phyloP scores from a whole-genome alignment of 2,329 filamentous ascomycete species.

The Myriosclerotinia scirpicola region DNA sequence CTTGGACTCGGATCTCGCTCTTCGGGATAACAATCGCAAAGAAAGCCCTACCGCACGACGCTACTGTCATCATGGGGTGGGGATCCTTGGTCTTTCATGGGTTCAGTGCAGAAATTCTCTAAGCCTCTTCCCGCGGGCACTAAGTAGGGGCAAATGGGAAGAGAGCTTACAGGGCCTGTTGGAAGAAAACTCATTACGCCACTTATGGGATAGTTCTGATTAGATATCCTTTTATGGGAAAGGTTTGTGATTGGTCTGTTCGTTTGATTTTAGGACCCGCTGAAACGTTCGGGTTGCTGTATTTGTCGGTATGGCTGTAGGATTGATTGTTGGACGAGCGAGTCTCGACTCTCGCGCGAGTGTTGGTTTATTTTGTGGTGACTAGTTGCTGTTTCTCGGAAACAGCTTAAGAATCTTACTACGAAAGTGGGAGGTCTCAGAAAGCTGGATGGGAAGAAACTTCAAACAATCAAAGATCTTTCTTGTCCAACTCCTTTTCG shows the following conservation, averaged over 20 bases:
- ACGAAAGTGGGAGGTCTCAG: neutral
- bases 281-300: neutral
- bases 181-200: neutral
- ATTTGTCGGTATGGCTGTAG: neutral
- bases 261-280: neutral
- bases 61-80: neutral
- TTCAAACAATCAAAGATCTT: neutral
- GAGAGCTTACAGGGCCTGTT: too few relatives aligned
- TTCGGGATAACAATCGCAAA: neutral
- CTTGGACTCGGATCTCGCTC: neutral
- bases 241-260: neutral
- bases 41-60: neutral
- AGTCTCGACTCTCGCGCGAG: neutral
- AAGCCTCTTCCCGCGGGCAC: conserved; percentile 11
- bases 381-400: neutral
- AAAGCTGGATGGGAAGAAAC: neutral
- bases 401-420: neutral
- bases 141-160: too few relatives aligned
- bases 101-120: neutral
- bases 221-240: neutral
- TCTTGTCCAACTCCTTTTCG: neutral
- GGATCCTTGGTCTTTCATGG: neutral
- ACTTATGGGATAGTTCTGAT: neutral
- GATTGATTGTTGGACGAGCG: neutral
- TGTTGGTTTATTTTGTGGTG: neutral